Conservation (phyloP, 768 basidiomycete genomes). For the Lactarius evosmus region DNA sequence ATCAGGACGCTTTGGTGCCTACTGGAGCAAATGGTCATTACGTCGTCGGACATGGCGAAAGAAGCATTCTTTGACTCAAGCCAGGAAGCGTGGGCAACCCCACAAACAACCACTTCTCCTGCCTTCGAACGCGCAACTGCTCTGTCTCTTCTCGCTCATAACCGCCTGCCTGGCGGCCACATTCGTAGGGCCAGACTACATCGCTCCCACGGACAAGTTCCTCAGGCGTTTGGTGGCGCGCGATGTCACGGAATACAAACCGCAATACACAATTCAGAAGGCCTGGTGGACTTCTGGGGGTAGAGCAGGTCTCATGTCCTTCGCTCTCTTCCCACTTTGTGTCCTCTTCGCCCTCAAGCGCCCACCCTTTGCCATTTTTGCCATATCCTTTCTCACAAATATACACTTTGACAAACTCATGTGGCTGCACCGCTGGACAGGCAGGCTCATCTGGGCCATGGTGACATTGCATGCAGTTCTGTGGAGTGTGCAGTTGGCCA, state of each 20-base stretch:
- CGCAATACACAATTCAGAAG: slow-evolving; percentile 61
- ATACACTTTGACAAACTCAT: slow-evolving; percentile 75
- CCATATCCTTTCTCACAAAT: slow-evolving; percentile 57
- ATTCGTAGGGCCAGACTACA: slow-evolving; percentile 67
- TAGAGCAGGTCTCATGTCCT: slow-evolving; percentile 65
- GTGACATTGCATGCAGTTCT: slow-evolving; percentile 56
- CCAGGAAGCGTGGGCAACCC: slow-evolving; percentile 35
- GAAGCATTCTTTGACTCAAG: slow-evolving; percentile 40
- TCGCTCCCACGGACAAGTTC: slow-evolving; percentile 47
- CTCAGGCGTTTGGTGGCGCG: slow-evolving; percentile 34
- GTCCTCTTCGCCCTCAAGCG: slow-evolving; percentile 68
- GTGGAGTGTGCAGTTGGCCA: slow-evolving; percentile 66
- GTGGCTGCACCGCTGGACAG: slow-evolving; percentile 68
- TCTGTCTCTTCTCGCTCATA: slow-evolving; percentile 46
- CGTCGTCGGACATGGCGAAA: slow-evolving; percentile 58
- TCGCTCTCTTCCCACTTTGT: slow-evolving; percentile 67
- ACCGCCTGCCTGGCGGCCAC: slow-evolving; percentile 44
- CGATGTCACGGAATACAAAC: slow-evolving; percentile 40
- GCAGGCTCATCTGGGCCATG: slow-evolving; percentile 64
- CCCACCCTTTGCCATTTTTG: slow-evolving; percentile 68
- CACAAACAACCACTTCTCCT: slow-evolving; percentile 46
- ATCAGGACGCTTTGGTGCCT: slow-evolving; percentile 46
- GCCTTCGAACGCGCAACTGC: slow-evolving; percentile 63
- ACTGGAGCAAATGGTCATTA: slow-evolving; percentile 57
- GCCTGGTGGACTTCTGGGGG: slow-evolving; percentile 70